Evolutionary conservation across 2,329 filamentous ascomycete genomes (phyloP).

Genomic region (Aspergillus bombycis): DNA sequence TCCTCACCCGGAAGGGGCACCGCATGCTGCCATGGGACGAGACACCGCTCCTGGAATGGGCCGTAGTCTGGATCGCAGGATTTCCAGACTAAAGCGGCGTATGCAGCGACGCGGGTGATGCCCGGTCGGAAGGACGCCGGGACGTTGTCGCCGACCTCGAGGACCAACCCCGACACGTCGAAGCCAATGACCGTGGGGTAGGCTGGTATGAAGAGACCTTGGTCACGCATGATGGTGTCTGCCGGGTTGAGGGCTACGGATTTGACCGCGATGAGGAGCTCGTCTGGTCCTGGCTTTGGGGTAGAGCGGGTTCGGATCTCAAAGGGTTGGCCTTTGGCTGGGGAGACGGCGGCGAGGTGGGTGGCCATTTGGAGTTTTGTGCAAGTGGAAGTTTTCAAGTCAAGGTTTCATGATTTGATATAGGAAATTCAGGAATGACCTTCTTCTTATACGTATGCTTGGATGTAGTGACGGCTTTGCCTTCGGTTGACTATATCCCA

Average conservation of each 20-base stretch:
- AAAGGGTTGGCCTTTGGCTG: slow-evolving; percentile 42
- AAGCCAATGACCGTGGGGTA: slow-evolving; percentile 47
- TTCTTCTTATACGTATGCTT: too few species aligned
- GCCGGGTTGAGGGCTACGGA: slow-evolving; percentile 55
- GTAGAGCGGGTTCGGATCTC: slow-evolving; percentile 44
- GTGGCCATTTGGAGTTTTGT: slow-evolving; percentile 31
- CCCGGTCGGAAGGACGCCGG: slow-evolving; percentile 37
- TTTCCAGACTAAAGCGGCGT: slow-evolving; percentile 46
- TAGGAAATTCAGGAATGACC: background rate
- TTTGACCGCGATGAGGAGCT: slow-evolving; percentile 54
- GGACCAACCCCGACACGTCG: slow-evolving; percentile 50
- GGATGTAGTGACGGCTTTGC: too few species aligned
- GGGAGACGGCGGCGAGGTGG: slow-evolving; percentile 47
- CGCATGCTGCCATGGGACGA: slow-evolving; percentile 49
- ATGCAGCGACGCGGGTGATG: slow-evolving; percentile 45
- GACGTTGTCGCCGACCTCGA: slow-evolving; percentile 47
- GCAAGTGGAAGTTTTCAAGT: background rate
- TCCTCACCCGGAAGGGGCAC: slow-evolving; percentile 35
- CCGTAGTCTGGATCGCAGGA: slow-evolving; percentile 52
- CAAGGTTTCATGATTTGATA: background rate
- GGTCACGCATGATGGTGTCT: slow-evolving; percentile 47
- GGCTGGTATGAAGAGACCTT: slow-evolving; percentile 44
- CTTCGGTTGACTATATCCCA: background rate
- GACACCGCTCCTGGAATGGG: slow-evolving; percentile 48
- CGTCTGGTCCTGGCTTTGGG: slow-evolving; percentile 49